Base-by-base conservation (phyloP, 257 asterid species). In the Vinca minor region DNA sequence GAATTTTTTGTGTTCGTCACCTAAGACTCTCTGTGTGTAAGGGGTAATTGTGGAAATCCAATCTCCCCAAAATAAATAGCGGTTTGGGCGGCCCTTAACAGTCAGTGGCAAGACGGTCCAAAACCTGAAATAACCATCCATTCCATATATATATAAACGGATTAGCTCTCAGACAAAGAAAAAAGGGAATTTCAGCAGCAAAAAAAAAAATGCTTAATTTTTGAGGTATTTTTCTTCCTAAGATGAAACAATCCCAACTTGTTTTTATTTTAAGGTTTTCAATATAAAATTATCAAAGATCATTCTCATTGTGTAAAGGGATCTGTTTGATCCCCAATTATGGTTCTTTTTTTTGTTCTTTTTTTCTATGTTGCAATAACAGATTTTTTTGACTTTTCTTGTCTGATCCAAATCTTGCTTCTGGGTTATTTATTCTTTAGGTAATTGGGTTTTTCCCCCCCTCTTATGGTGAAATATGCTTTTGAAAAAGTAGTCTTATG, bases 321-420 rank as follows among this genome's bases (percentile, higher is more conserved):
- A 69, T 69, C 55, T 48, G 59, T 35, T n/a, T 28, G 53, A 68
- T 34, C 35, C 60, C 38, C 32, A 25, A 23, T 32, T 46, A 45
- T 46, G 36, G 59, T 58, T 29, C n/a, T n/a, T n/a, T n/a, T n/a
- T n/a, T n/a, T n/a, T n/a, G n/a, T n/a, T n/a, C n/a, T n/a, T n/a
- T n/a, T 29, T 57, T 31, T 26, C 5, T 21, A 35, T 54, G 47
- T 29, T 59, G 10, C 15, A 36, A 21, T 46, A 34, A 23, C 42
- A 35, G 46, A 15, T 32, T 59, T 59, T 26, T 29, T 11, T 7
- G 28, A 0, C 34, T 18, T 59, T 18, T 7, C 8, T 54, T 10
- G 13, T 54, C 49, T 54, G 35, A 55, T 66, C 45, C 47, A 26
- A 53, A 39, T 60, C 12, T 35, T 39, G 4, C 12, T 48, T 64